phyloP scores from a whole-genome alignment of 202 grass and related monocot species.

The Setaria viridis region DNA sequence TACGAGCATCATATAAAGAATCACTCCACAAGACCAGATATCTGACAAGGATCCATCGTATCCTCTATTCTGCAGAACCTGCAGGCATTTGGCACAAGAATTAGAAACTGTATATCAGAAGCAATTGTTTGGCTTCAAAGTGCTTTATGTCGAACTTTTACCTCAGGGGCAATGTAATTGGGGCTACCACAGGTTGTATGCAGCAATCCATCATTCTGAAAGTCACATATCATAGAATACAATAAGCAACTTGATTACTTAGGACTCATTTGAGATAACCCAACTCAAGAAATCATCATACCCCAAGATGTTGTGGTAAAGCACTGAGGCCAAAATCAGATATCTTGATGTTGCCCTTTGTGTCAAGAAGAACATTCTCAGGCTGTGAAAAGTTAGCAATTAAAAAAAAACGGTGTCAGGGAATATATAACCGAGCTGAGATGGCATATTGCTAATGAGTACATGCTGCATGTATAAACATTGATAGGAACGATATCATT shows the following conservation, averaged over 20 bases:
- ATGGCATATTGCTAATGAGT: not conserved
- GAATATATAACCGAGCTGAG: not conserved
- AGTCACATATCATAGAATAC: not conserved
- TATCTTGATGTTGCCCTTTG: slow-evolving; percentile 70
- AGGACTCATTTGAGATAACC: not conserved
- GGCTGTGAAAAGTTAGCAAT: slow-evolving; percentile 37
- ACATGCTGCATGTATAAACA: not conserved
- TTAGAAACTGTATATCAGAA: slow-evolving; percentile 2
- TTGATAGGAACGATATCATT: not conserved
- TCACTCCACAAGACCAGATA: slow-evolving; percentile 87
- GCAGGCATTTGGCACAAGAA: slow-evolving; percentile 6
- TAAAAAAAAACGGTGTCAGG: not conserved
- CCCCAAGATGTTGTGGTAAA: slow-evolving; percentile 74
- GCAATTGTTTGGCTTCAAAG: not conserved
- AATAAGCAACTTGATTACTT: not conserved
- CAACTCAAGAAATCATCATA: slow-evolving; percentile 24
- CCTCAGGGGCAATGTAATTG: slow-evolving; percentile 87
- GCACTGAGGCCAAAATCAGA: slow-evolving; percentile 84
- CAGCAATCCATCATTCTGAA: slow-evolving; percentile 73
- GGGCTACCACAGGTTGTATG: slow-evolving; percentile 89
- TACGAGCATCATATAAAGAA: slow-evolving; percentile 70
- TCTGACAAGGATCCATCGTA: slow-evolving; percentile 75
- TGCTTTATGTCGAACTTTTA: not conserved
- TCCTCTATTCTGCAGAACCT: slow-evolving; percentile 81
- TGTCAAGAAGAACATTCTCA: slow-evolving; percentile 72